These are phyloP conservation scores for Colletotrichum magnum DNA, from an alignment of 2,329 filamentous ascomycete species.

Conservation along the genomic window DNA sequence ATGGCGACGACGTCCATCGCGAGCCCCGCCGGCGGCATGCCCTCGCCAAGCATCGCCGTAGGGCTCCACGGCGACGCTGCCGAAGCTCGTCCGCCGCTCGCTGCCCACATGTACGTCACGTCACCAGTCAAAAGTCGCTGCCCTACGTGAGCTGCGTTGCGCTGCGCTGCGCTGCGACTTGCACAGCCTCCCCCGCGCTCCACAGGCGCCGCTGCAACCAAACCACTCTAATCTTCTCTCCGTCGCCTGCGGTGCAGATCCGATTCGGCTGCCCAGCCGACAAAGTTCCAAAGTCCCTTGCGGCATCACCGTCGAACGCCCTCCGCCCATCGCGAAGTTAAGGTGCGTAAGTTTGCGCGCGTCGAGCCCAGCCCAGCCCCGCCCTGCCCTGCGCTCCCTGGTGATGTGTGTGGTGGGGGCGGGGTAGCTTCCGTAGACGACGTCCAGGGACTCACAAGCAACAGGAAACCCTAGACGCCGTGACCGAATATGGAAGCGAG, in stretches of 20 bases:
- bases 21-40: conserved; percentile 14
- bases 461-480: conserved; percentile 92
- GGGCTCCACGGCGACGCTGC: conserved; percentile 36
- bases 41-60: conserved; percentile 40
- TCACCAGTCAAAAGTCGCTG: neutral
- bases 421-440: conserved; percentile 26
- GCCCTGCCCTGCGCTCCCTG: conserved; percentile 38
- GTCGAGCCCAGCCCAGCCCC: conserved; percentile 9
- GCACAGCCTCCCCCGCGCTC: conserved; percentile 42
- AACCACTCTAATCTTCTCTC: conserved; percentile 29
- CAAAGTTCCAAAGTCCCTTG: conserved; percentile 66
- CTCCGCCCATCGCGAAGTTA: conserved; percentile 70
- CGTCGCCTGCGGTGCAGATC: conserved; percentile 30
- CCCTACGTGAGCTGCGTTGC: conserved; percentile 7
- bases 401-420: conserved; percentile 26
- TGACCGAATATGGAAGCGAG: conserved; percentile 87
- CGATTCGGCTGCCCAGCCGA: conserved; percentile 39
- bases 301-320: conserved; percentile 71
- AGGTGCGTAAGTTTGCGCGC: conserved; percentile 55
- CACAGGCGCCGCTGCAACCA: conserved; percentile 19
- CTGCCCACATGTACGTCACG: conserved; percentile 59
- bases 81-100: conserved; percentile 49
- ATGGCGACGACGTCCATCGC: conserved; percentile 32
- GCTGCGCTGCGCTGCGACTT: conserved; percentile 23
- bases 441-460: conserved; percentile 19